A percentile compares a stretch with the other conserved stretches of the same genome.
These are phyloP conservation scores for Silene latifolia DNA, from an alignment of 148 eudicot genomes.

Conservation along the genomic window DNA sequence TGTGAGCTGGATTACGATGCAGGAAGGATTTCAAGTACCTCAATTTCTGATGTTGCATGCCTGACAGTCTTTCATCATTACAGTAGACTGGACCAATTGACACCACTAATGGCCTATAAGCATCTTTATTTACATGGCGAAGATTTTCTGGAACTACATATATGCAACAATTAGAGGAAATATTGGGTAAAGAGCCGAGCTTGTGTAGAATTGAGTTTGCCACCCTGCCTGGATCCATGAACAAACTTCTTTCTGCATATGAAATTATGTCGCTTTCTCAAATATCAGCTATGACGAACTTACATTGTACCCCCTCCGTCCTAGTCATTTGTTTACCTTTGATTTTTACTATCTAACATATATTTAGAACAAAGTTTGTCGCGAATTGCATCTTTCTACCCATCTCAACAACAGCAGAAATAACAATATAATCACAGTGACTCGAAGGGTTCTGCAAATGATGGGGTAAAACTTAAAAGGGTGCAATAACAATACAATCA, in stretches of 20 bases:
- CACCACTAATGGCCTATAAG: slow-evolving; percentile 32
- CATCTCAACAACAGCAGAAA: no score
- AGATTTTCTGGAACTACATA: slow-evolving; percentile 32
- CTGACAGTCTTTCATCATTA: background rate
- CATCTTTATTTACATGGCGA: slow-evolving; percentile 27
- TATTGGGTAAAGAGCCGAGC: slow-evolving; percentile 19
- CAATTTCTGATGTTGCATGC: slow-evolving; percentile 23
- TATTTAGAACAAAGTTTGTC: no score
- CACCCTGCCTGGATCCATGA: slow-evolving; percentile 16
- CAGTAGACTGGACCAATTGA: slow-evolving; percentile 36
- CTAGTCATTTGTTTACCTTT: no score
- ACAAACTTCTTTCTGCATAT: slow-evolving; percentile 1
- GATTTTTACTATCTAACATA: no score
- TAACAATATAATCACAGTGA: no score
- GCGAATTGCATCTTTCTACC: no score
- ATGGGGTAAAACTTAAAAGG: no score
- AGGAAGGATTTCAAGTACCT: slow-evolving; percentile 32
- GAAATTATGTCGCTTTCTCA: background rate
- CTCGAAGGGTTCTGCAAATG: no score
- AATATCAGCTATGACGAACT: no score
- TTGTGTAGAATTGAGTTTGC: slow-evolving; percentile 10
- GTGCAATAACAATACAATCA: no score
- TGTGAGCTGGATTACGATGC: slow-evolving; percentile 13
- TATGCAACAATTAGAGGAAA: slow-evolving; percentile 32
- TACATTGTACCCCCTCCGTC: no score